Base-by-base conservation (phyloP, 495 filamentous ascomycete genomes). In the Penicillium angulare region DNA sequence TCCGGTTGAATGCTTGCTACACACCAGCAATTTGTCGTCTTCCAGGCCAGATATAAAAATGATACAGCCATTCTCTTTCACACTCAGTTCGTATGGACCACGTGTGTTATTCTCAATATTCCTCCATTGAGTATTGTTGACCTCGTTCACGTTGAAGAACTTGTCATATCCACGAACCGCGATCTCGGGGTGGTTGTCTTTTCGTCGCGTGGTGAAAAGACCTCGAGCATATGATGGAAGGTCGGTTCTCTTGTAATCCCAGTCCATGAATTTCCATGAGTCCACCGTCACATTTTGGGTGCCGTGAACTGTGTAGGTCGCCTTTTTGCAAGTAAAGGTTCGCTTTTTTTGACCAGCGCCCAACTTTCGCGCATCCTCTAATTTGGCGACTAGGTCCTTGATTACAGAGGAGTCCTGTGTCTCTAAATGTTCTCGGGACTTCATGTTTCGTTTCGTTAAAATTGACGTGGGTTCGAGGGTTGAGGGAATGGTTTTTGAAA, bases 21-120 rank as follows among this genome's bases (percentile, higher is more conserved):
- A 97, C 15, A 97, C 91, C 6, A 98, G 75, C 20, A 98, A 72
- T 1, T 86, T 87, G 35, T 79, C 92, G 57, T 95, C 91, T 57
- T 93, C 86, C 20, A 98, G 75, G 7, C 90, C 93, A 20, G 89
- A 87, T 38, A 97, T 88, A 73, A 98, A 98, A 38, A 98, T 97
- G 68, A 98, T 98, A 61, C 93, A 98, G 7, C 93, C 93, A 65
- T 98, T 98, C 66, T 98, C 93, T 70, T 98, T 98, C 52, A 97
- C 79, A 46, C 89, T 96, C 21, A 97, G 76, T 71, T 98, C 95
- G 57, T 97, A 98, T 0, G 93, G 95, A 1, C 89, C 92, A 52
- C 82, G 73, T 1, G 93, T 97, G 36, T 88, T 79, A 7, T 69
- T 70, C 58, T 86, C 73, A 45, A 98, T 87, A 64, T 88, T 89